Conservation (phyloP, 345 rosid genomes). For the Eucalyptus guilfoylei region DNA sequence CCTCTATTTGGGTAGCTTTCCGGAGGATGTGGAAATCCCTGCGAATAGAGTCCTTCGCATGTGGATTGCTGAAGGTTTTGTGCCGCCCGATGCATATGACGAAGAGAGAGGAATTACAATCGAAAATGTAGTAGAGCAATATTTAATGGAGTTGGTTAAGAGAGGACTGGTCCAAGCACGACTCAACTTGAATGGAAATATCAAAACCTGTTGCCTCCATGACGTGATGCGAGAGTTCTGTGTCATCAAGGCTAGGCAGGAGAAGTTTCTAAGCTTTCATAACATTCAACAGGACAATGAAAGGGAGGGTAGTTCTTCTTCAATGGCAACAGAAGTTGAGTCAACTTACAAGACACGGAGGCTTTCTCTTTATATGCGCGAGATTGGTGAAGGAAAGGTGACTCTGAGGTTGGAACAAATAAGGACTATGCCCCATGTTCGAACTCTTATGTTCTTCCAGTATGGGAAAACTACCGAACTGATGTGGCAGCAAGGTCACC, state of each 20-base stretch:
- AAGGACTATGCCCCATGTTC: background rate
- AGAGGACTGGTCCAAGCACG: too few relatives aligned
- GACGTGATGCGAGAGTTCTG: too few relatives aligned
- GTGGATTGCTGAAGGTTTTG: constrained; percentile 39
- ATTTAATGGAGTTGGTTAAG: background rate
- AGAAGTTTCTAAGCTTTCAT: too few relatives aligned
- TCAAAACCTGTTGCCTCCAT: too few relatives aligned
- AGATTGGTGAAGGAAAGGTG: background rate
- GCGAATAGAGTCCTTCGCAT: constrained; percentile 5
- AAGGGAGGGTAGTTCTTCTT: background rate
- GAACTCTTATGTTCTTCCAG: constrained; percentile 9
- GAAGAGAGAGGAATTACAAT: background rate
- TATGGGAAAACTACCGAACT: too few relatives aligned
- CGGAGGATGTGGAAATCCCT: constrained; percentile 17
- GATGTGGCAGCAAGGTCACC: too few relatives aligned
- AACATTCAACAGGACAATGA: background rate
- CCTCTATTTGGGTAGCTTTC: constrained; percentile 9
- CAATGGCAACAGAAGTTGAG: background rate
- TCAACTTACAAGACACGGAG: background rate
- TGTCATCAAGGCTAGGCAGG: too few relatives aligned
- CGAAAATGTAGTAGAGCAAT: constrained; percentile 15
- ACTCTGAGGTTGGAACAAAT: fast-evolving
- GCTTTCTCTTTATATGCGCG: background rate
- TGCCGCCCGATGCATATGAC: background rate
- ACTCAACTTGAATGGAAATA: fast-evolving